These are phyloP conservation scores for Phytophthora sp. DNA, from an alignment of 352 stramenopile species.

Conservation along the genomic window DNA sequence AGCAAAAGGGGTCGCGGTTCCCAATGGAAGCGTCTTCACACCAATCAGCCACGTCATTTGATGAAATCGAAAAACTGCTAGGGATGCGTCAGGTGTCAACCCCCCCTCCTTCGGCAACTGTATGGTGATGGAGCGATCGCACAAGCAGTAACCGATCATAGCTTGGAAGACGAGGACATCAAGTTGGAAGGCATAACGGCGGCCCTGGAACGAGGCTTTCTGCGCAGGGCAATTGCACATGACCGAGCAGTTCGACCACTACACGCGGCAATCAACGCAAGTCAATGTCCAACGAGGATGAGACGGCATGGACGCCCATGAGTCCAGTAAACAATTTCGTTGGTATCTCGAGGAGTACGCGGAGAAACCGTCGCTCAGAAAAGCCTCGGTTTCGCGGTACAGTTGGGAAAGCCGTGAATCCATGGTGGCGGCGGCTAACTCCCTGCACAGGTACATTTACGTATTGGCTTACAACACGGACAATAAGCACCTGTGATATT, in stretches of 20 bases:
- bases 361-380: not conserved
- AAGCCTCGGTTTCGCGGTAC: too few species aligned
- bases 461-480: too few species aligned
- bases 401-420: too few species aligned
- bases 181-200: not conserved
- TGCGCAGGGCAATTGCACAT: not conserved
- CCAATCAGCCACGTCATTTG: not conserved
- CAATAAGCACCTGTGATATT: too few species aligned
- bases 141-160: not conserved
- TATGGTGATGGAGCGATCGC: constrained; percentile 12
- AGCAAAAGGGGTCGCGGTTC: too few species aligned
- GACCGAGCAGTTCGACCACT: not conserved
- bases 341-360: constrained; percentile 10
- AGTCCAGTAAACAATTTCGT: constrained; percentile 10
- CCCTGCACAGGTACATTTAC: too few species aligned
- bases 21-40: too few species aligned
- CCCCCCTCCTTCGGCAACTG: not conserved
- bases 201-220: not conserved
- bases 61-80: not conserved
- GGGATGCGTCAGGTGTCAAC: not conserved
- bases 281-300: not conserved
- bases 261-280: not conserved
- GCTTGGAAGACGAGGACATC: not conserved
- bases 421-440: too few species aligned
- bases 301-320: too few species aligned